Evolutionary conservation across 768 basidiomycete species (phyloP).

Genomic region (Ramaria sp.): DNA sequence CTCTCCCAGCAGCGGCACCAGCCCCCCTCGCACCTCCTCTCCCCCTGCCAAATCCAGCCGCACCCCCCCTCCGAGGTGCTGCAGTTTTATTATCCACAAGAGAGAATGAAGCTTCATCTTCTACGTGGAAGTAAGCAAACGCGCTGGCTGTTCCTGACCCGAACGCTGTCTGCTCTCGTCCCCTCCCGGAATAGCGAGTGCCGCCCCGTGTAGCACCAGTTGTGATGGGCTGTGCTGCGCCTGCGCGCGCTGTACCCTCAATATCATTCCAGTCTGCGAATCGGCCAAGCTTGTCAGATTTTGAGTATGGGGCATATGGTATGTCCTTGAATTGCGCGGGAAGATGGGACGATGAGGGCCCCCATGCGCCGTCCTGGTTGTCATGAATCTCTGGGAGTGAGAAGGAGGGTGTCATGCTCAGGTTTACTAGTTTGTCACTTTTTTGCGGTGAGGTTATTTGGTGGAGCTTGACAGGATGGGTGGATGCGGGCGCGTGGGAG

Average conservation of each 20-base stretch:
- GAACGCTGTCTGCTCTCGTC: slow-evolving; percentile 73
- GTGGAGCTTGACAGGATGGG: not conserved
- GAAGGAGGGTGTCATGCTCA: slow-evolving; percentile 50
- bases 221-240: slow-evolving; percentile 31
- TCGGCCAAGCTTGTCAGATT: slow-evolving; percentile 95
- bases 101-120: slow-evolving; percentile 95
- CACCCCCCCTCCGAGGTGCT: slow-evolving; percentile 59
- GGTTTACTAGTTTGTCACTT: not conserved
- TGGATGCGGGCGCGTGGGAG: slow-evolving; percentile 1
- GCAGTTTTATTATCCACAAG: slow-evolving; percentile 84
- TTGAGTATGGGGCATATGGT: slow-evolving; percentile 97
- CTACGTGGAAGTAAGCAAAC: slow-evolving; percentile 95
- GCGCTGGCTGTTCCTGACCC: slow-evolving; percentile 85
- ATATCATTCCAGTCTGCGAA: slow-evolving; percentile 96
- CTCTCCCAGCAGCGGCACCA: slow-evolving; percentile 17
- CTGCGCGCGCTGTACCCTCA: slow-evolving; percentile 36
- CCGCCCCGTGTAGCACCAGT: slow-evolving; percentile 31
- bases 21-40: slow-evolving; percentile 35
- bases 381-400: slow-evolving; percentile 80
- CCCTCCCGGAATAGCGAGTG: slow-evolving; percentile 43
- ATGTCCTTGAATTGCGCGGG: slow-evolving; percentile 94
- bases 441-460: not conserved
- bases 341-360: slow-evolving; percentile 70
- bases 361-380: slow-evolving; percentile 92
- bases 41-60: slow-evolving; percentile 38